A percentile compares a stretch with the other conserved stretches of the same genome.
Evolutionary conservation across 192 early-diverging fungal species (phyloP).

Genomic region (Linderina pennispora): DNA sequence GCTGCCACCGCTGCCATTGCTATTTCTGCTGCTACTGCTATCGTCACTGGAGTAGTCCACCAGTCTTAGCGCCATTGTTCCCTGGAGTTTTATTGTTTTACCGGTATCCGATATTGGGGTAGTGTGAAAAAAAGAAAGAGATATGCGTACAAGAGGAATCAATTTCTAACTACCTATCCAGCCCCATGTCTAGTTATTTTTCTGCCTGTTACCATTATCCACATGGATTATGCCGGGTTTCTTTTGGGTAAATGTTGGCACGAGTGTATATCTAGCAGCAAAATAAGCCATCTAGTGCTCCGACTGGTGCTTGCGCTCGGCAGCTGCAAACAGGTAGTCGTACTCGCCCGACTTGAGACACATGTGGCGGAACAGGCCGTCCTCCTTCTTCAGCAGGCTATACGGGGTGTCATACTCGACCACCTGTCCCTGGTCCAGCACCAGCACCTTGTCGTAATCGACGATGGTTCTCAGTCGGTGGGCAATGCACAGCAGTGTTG

Average conservation of each 20-base stretch:
- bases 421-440: conserved; percentile 68
- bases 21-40: too few species aligned
- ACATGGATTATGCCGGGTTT: too few species aligned
- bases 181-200: too few species aligned
- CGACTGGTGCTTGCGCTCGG: conserved; percentile 45
- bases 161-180: too few species aligned
- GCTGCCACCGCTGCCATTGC: background rate
- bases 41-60: conserved; percentile 28
- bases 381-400: conserved; percentile 46
- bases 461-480: conserved; percentile 69
- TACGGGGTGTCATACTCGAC: conserved; percentile 63
- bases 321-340: conserved; percentile 60
- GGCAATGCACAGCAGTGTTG: conserved; percentile 66
- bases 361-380: conserved; percentile 61
- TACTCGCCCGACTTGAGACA: conserved; percentile 79
- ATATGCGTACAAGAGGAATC: too few species aligned
- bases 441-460: conserved; percentile 73
- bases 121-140: too few species aligned
- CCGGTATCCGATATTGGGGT: too few species aligned
- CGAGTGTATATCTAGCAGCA: too few species aligned
- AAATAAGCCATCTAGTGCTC: too few species aligned
- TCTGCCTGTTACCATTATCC: too few species aligned
- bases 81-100: too few species aligned
- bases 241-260: too few species aligned
- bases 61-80: conserved; percentile 20